Evolutionary conservation across 2,329 filamentous ascomycete genomes (phyloP).

Genomic region (Pseudonectria buxi): DNA sequence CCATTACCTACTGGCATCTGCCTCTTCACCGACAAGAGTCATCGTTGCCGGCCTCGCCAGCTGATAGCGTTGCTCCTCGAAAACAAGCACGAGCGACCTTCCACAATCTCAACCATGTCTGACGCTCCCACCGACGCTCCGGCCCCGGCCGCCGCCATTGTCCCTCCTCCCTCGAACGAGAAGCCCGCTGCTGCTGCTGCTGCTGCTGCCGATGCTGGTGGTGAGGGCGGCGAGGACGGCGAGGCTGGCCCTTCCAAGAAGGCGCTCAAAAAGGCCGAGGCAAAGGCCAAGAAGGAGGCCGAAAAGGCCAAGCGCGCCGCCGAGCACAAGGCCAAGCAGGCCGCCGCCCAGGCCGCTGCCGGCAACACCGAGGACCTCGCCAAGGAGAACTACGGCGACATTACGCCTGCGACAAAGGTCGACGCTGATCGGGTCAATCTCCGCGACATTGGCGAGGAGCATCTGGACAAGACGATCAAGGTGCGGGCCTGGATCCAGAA

Average conservation of each 20-base stretch:
- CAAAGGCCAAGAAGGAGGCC: slow-evolving; percentile 83
- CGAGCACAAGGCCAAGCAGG: slow-evolving; percentile 68
- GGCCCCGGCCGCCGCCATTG: slow-evolving; percentile 4
- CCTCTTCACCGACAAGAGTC: too few relatives aligned
- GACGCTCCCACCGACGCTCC: slow-evolving; percentile 14
- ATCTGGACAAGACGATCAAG: slow-evolving; percentile 64
- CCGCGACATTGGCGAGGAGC: slow-evolving; percentile 54
- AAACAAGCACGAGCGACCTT: too few relatives aligned
- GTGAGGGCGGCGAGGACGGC: slow-evolving; percentile 11
- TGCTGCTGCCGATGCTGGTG: too few relatives aligned
- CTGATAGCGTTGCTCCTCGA: too few relatives aligned
- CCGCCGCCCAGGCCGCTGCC: slow-evolving; percentile 58
- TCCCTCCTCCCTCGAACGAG: slow-evolving; percentile 12
- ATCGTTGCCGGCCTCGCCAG: too few relatives aligned
- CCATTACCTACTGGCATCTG: too few relatives aligned
- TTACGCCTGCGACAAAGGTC: slow-evolving; percentile 51
- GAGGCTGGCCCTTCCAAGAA: slow-evolving; percentile 36
- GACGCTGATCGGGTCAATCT: slow-evolving; percentile 55
- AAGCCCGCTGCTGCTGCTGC: slow-evolving; percentile 1
- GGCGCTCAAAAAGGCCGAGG: slow-evolving; percentile 75
- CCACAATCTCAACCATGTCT: too few relatives aligned
- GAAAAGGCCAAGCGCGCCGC: slow-evolving; percentile 66
- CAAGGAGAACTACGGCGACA: slow-evolving; percentile 73
- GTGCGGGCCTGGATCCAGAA: slow-evolving; percentile 82
- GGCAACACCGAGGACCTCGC: slow-evolving; percentile 62